These are phyloP conservation scores for Pseudogymnoascus sp. DNA, from an alignment of 2,329 filamentous ascomycete species.

Conservation along the genomic window DNA sequence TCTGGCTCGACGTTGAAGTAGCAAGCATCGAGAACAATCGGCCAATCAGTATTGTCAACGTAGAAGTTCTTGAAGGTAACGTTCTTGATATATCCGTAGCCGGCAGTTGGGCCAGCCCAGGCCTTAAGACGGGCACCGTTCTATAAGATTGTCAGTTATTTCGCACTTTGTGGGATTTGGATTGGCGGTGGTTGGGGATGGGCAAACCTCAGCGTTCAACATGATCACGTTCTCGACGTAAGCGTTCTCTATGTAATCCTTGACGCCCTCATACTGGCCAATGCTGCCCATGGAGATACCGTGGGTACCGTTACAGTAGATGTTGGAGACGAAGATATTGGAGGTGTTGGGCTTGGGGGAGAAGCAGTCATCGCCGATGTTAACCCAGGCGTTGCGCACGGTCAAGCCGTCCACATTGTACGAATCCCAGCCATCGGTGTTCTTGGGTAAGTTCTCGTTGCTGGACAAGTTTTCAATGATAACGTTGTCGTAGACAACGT, in stretches of 20 bases:
- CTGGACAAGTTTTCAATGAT: slow-evolving; percentile 46
- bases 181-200: neutral
- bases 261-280: slow-evolving; percentile 46
- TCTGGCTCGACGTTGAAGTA: slow-evolving; percentile 48
- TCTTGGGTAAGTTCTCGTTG: slow-evolving; percentile 43
- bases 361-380: slow-evolving; percentile 53
- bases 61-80: slow-evolving; percentile 54
- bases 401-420: slow-evolving; percentile 46
- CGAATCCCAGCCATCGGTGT: slow-evolving; percentile 55
- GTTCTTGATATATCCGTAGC: slow-evolving; percentile 53
- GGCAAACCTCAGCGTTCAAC: slow-evolving; percentile 37
- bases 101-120: slow-evolving; percentile 49
- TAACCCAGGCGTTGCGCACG: slow-evolving; percentile 42
- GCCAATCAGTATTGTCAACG: slow-evolving; percentile 48
- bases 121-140: slow-evolving; percentile 51
- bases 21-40: slow-evolving; percentile 51
- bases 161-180: too few species aligned
- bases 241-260: slow-evolving; percentile 47
- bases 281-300: slow-evolving; percentile 50
- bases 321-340: slow-evolving; percentile 48
- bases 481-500: slow-evolving; percentile 45
- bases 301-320: slow-evolving; percentile 52
- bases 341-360: slow-evolving; percentile 51
- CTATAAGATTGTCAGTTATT: slow-evolving; percentile 29
- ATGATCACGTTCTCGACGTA: slow-evolving; percentile 52